Percentiles rank a stretch among this genome's conserved stretches.
These are phyloP conservation scores for Gentiana dahurica DNA, from an alignment of 257 asterid genomes.

Conservation along the genomic window DNA sequence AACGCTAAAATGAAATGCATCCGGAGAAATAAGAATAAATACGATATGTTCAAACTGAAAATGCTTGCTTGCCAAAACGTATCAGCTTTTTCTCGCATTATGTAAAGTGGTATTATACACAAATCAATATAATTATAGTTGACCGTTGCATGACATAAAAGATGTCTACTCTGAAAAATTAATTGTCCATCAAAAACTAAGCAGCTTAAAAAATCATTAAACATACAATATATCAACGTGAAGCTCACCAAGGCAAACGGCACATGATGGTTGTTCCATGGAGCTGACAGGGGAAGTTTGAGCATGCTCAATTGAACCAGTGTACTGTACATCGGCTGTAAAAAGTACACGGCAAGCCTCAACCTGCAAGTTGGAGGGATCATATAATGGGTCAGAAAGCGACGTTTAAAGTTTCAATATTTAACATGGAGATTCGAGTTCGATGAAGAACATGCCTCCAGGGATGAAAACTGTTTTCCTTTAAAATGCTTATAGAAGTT, in stretches of 20 bases:
- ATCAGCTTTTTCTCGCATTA: too few species aligned
- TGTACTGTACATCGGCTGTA: conserved; percentile 70
- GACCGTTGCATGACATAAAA: not conserved
- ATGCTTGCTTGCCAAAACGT: too few species aligned
- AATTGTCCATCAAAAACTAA: not conserved
- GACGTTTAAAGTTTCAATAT: not conserved
- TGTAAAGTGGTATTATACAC: too few species aligned
- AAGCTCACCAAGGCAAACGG: conserved; percentile 88
- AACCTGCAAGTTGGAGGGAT: conserved; percentile 36
- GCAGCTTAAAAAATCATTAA: not conserved
- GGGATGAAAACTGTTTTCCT: conserved; percentile 70
- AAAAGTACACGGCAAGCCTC: conserved; percentile 62
- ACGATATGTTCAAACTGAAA: too few species aligned
- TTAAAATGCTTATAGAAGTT: conserved; percentile 61
- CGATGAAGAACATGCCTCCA: conserved; percentile 45
- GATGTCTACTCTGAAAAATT: not conserved
- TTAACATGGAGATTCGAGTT: not conserved
- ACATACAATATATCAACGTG: not conserved
- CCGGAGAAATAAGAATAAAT: too few species aligned
- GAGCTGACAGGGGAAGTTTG: conserved; percentile 62
- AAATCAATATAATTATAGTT: too few species aligned
- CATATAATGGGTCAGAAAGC: conserved; percentile 8
- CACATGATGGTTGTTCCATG: conserved; percentile 77
- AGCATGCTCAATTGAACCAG: conserved; percentile 80
- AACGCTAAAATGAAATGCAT: too few species aligned